phyloP scores from a whole-genome alignment of 305 asterid genomes.

The Petunia hybrid region DNA sequence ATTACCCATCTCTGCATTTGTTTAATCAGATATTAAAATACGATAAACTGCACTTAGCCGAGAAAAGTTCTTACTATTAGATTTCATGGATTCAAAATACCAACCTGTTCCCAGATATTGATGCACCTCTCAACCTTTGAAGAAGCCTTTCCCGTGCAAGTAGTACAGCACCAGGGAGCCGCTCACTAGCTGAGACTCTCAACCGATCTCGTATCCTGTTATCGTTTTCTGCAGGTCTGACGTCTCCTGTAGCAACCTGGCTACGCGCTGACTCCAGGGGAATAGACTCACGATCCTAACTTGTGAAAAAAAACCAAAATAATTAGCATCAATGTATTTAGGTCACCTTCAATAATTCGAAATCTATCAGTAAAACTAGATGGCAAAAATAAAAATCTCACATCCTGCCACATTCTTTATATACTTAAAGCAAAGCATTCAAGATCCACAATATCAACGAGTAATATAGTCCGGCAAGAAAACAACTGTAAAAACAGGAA shows the following conservation, averaged over 20 bases:
- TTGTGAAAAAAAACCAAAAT: conserved; percentile 30
- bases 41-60: conserved; percentile 19
- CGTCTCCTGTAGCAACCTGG: conserved; percentile 48
- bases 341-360: neutral
- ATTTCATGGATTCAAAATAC: conserved; percentile 26
- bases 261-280: conserved; percentile 52
- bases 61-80: neutral
- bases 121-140: conserved; percentile 80
- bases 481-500: neutral
- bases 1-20: neutral
- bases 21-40: neutral
- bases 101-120: conserved; percentile 70
- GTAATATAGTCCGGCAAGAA: neutral
- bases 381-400: neutral
- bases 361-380: neutral
- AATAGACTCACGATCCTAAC: conserved; percentile 67
- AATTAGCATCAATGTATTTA: neutral
- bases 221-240: conserved; percentile 41
- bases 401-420: neutral
- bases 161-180: conserved; percentile 86
- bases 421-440: neutral
- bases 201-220: conserved; percentile 47
- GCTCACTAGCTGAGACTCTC: conserved; percentile 56
- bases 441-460: neutral
- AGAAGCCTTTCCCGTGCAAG: conserved; percentile 95